A percentile compares a stretch with the other conserved stretches of the same genome.
These are phyloP conservation scores for Plenodomus tracheiphilus DNA, from an alignment of 2,329 filamentous ascomycete species.

Conservation along the genomic window DNA sequence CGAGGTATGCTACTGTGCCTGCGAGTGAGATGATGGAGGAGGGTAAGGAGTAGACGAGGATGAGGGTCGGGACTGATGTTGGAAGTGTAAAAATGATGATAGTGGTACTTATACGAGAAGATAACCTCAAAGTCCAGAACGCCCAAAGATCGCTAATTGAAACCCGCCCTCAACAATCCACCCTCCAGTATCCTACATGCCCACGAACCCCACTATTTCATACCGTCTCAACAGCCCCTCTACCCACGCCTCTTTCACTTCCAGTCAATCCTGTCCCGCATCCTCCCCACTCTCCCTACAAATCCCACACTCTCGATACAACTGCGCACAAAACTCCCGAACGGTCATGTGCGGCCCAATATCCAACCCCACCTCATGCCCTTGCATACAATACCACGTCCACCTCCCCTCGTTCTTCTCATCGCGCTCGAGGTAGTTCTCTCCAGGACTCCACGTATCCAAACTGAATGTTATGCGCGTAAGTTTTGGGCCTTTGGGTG, in stretches of 20 bases:
- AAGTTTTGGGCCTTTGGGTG: constrained; percentile 22
- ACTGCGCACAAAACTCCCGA: constrained; percentile 34
- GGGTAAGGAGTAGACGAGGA: constrained; percentile 8
- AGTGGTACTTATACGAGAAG: too few relatives aligned
- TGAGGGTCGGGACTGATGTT: neutral
- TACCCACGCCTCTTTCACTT: neutral
- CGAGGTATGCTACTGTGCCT: constrained; percentile 54
- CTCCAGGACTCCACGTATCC: constrained; percentile 41
- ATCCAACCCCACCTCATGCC: constrained; percentile 31
- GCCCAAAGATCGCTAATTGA: neutral
- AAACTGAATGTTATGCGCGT: constrained; percentile 39
- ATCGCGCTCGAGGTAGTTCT: constrained; percentile 38
- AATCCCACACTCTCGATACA: constrained; percentile 32
- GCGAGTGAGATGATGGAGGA: constrained; percentile 45
- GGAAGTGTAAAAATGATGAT: too few relatives aligned
- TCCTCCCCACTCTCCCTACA: constrained; percentile 24
- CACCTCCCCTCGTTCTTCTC: constrained; percentile 24
- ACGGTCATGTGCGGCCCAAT: constrained; percentile 24
- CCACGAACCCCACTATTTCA: neutral
- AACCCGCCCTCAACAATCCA: neutral
- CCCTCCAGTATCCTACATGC: neutral
- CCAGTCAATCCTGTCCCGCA: constrained; percentile 5
- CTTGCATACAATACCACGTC: constrained; percentile 39
- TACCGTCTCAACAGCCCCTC: constrained; percentile 1
- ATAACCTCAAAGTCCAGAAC: neutral